These are phyloP conservation scores for Auriscalpium microsporum DNA, from an alignment of 768 basidiomycete genomes.

Conservation along the genomic window DNA sequence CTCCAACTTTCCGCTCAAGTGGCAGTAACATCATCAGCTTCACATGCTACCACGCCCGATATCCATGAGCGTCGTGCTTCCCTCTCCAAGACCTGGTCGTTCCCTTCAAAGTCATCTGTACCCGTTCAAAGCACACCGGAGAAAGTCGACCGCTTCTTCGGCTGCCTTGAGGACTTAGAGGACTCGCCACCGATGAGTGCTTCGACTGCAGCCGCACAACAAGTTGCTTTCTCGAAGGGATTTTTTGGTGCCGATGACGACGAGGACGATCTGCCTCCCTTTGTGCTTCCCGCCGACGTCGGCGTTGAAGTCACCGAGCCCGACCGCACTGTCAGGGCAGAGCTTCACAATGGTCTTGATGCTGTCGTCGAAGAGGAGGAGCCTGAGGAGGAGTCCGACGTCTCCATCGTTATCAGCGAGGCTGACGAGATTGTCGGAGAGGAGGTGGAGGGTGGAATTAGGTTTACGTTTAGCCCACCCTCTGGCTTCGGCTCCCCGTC, in stretches of 20 bases:
- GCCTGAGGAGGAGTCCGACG: conserved; percentile 22
- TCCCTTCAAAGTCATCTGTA: conserved; percentile 23
- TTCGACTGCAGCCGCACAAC: conserved; percentile 37
- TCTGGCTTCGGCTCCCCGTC: conserved; percentile 18
- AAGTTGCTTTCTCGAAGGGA: conserved; percentile 49
- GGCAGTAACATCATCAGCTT: conserved; percentile 22
- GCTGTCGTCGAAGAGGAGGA: conserved; percentile 41
- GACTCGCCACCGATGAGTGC: conserved; percentile 36
- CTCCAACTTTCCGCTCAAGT: conserved; percentile 12
- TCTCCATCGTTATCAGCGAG: conserved; percentile 22
- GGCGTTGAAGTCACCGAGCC: conserved; percentile 26
- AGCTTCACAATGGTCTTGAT: conserved; percentile 26
- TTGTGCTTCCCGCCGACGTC: conserved; percentile 38
- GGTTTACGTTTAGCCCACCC: conserved; percentile 67
- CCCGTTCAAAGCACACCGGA: conserved; percentile 21
- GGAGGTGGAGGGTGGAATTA: conserved; percentile 55
- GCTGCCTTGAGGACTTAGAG: conserved; percentile 48
- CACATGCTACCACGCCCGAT: conserved; percentile 13
- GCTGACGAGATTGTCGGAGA: conserved; percentile 52
- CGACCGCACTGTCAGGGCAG: conserved; percentile 26
- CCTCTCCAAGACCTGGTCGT: conserved; percentile 65
- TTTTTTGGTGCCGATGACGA: conserved; percentile 35
- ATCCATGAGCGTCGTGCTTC: conserved; percentile 31
- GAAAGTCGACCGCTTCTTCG: conserved; percentile 73
- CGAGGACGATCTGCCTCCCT: conserved; percentile 44